Evolutionary conservation across 306 rosid genomes (phyloP).

Genomic region (Crotalaria pallida): DNA sequence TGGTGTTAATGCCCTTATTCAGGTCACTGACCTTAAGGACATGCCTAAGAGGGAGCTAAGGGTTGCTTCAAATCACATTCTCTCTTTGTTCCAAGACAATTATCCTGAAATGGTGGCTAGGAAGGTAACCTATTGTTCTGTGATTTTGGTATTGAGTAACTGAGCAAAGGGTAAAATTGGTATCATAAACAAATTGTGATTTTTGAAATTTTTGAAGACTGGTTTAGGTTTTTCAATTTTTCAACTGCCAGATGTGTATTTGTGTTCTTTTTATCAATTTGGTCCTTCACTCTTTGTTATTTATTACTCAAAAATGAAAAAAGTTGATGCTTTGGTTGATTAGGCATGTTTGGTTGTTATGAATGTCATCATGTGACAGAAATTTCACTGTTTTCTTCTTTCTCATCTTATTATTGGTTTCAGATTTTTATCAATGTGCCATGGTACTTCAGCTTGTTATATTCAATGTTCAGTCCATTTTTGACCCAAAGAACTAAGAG

Average conservation of each 20-base stretch:
- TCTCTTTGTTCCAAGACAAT: conserved; percentile 81
- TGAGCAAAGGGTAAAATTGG: background rate
- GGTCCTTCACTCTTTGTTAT: no score
- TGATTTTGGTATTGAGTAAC: background rate
- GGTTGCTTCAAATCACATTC: conserved; percentile 74
- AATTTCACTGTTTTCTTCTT: background rate
- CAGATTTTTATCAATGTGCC: conserved; percentile 92
- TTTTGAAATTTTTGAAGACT: no score
- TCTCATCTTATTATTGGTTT: background rate
- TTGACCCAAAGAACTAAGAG: conserved; percentile 86
- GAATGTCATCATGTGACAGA: background rate
- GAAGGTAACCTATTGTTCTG: conserved; percentile 35
- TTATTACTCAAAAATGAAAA: background rate
- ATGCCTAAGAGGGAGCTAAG: conserved; percentile 92
- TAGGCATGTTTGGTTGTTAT: background rate
- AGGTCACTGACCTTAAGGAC: conserved; percentile 86
- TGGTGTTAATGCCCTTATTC: conserved; percentile 71
- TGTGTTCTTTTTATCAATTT: no score
- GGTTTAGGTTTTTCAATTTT: no score
- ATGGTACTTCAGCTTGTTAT: conserved; percentile 81
- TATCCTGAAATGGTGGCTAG: conserved; percentile 92
- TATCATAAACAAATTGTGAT: no score
- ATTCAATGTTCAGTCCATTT: conserved; percentile 84
- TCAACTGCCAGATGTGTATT: no score
- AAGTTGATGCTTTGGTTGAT: background rate